A percentile compares a stretch with the other conserved stretches of the same genome.
These are phyloP conservation scores for Xylariaceae sp. DNA, from an alignment of 2,329 filamentous ascomycete genomes.

Conservation along the genomic window DNA sequence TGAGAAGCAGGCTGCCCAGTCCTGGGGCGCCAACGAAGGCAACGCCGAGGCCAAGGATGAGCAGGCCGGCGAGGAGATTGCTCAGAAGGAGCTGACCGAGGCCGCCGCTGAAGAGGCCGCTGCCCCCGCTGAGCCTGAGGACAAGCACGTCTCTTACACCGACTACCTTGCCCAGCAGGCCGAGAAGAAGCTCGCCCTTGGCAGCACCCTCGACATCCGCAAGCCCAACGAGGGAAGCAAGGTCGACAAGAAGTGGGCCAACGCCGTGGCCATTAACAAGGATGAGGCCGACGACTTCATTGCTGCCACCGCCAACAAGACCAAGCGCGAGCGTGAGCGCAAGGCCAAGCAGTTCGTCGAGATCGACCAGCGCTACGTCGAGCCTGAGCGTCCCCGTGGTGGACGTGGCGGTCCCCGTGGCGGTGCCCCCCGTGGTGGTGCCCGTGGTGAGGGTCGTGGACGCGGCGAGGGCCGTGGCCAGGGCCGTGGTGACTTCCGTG, in stretches of 20 bases:
- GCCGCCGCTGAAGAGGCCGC: slow-evolving; percentile 43
- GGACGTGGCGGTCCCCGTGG: slow-evolving; percentile 48
- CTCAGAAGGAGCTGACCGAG: slow-evolving; percentile 77
- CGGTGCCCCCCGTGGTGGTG: slow-evolving; percentile 46
- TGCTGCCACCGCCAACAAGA: slow-evolving; percentile 67
- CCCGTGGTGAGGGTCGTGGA: slow-evolving; percentile 36
- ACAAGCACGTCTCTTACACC: slow-evolving; percentile 84
- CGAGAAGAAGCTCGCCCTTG: slow-evolving; percentile 71
- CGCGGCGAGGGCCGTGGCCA: slow-evolving; percentile 15
- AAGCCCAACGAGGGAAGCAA: slow-evolving; percentile 89
- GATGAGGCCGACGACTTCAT: slow-evolving; percentile 72
- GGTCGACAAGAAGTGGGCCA: slow-evolving; percentile 86
- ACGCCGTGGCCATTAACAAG: slow-evolving; percentile 67
- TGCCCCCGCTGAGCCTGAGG: slow-evolving; percentile 59
- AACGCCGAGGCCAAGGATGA: slow-evolving; percentile 85
- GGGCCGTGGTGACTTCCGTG: slow-evolving; percentile 34
- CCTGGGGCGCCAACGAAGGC: slow-evolving; percentile 82
- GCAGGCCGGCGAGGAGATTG: slow-evolving; percentile 84
- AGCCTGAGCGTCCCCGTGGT: slow-evolving; percentile 57
- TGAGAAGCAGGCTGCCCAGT: slow-evolving; percentile 81
- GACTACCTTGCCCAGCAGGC: slow-evolving; percentile 73
- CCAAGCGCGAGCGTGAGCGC: slow-evolving; percentile 78
- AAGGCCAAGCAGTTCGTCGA: slow-evolving; percentile 88
- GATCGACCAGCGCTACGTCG: slow-evolving; percentile 78
- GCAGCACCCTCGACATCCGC: slow-evolving; percentile 63